phyloP scores from a whole-genome alignment of 176 grass and related monocot species.

The Oropetium thomaeum region DNA sequence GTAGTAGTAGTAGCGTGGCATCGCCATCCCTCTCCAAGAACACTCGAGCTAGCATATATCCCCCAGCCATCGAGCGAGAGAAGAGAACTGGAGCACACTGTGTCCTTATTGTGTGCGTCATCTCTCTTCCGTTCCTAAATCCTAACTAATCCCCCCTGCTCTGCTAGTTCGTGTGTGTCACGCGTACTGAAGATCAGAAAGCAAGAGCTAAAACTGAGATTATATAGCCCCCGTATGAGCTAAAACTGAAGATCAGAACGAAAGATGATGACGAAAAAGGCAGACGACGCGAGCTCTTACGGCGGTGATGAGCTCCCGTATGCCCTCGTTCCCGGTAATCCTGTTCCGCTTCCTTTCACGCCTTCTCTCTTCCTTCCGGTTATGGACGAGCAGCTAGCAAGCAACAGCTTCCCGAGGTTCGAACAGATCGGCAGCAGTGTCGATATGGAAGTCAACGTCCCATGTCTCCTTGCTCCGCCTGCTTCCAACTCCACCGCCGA shows the following conservation, averaged over 20 bases:
- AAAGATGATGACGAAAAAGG: neutral
- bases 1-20: no score
- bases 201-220: neutral
- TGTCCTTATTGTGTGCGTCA: no score
- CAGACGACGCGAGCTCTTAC: neutral
- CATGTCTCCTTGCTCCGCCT: slow-evolving; percentile 13
- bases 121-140: neutral
- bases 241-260: neutral
- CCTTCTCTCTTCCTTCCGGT: slow-evolving; percentile 28
- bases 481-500: slow-evolving; percentile 27
- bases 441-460: slow-evolving; percentile 44
- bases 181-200: neutral
- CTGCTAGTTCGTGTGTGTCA: neutral
- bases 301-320: neutral
- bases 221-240: no score
- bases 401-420: slow-evolving; percentile 29
- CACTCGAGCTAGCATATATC: neutral
- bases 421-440: slow-evolving; percentile 31
- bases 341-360: neutral
- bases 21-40: no score
- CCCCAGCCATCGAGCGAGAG: neutral
- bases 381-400: slow-evolving; percentile 44
- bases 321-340: neutral
- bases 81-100: no score
- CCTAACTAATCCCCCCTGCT: neutral